Percentiles rank a stretch among this genome's conserved stretches.
phyloP scores from a whole-genome alignment of 2,329 filamentous ascomycete species.

The Colletotrichum nymphaeae region DNA sequence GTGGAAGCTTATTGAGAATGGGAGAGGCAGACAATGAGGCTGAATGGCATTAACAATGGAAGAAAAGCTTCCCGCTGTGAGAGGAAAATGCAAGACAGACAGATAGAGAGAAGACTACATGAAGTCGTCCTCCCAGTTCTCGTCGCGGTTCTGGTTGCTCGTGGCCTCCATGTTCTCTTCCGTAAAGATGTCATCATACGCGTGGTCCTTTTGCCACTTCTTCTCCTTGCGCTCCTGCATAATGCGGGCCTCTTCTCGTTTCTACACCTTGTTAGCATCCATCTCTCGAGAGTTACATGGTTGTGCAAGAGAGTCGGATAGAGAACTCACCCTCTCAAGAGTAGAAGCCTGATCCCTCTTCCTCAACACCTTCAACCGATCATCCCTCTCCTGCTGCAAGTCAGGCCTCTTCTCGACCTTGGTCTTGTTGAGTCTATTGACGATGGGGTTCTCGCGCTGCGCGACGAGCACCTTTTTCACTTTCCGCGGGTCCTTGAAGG shows the following conservation, averaged over 20 bases:
- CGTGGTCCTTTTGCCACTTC: constrained; percentile 97
- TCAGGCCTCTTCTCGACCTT: constrained; percentile 90
- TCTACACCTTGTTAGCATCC: constrained; percentile 48
- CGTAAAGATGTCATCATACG: constrained; percentile 91
- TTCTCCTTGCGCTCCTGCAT: constrained; percentile 86
- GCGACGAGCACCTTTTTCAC: constrained; percentile 86
- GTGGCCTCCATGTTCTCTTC: constrained; percentile 82
- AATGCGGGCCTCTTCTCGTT: constrained; percentile 79
- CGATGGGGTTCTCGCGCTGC: constrained; percentile 85
- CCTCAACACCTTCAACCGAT: constrained; percentile 76
- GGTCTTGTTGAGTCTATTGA: constrained; percentile 99
- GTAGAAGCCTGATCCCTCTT: constrained; percentile 74
- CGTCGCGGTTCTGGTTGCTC: constrained; percentile 87
- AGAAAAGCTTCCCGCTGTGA: neutral
- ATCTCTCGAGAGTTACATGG: too few species aligned
- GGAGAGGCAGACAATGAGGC: neutral
- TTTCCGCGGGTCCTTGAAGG: constrained; percentile 89
- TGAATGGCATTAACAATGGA: neutral
- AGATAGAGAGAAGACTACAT: constrained; percentile 68
- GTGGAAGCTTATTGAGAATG: neutral
- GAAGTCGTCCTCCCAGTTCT: constrained; percentile 90
- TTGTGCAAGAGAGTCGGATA: neutral
- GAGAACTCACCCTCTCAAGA: constrained; percentile 67
- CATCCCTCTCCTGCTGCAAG: constrained; percentile 83
- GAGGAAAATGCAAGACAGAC: neutral